Conservation (phyloP, 2,329 filamentous ascomycete species). For the Diaporthe sp. region DNA sequence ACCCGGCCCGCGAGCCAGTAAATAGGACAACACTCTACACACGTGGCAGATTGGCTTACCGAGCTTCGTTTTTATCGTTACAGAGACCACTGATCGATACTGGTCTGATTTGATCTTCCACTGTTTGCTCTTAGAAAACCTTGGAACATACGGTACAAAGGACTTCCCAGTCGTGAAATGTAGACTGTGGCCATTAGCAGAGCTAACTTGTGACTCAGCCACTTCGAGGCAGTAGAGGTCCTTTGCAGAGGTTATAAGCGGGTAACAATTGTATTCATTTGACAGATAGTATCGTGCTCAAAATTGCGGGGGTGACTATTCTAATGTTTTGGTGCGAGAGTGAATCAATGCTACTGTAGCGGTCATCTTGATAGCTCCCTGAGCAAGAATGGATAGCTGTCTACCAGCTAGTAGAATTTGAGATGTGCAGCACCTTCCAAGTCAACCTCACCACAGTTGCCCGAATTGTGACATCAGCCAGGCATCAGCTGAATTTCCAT, state of each 20-base stretch:
- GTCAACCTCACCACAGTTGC: background rate
- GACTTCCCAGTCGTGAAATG: constrained; percentile 19
- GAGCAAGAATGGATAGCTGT: background rate
- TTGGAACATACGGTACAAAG: no score
- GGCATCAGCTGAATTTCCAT: background rate
- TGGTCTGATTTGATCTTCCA: background rate
- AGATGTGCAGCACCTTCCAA: constrained; percentile 6
- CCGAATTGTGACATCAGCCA: background rate
- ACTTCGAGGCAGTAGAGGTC: background rate
- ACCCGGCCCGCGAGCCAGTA: background rate
- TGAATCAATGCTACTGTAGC: no score
- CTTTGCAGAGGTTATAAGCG: background rate
- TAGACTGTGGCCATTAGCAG: background rate
- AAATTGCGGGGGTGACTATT: no score
- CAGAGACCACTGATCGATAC: background rate
- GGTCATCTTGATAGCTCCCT: background rate
- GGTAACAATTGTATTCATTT: background rate
- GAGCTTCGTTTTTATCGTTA: background rate
- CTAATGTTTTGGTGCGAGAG: background rate
- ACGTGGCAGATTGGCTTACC: background rate
- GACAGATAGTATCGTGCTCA: background rate
- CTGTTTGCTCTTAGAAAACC: background rate
- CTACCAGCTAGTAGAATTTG: background rate
- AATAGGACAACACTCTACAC: background rate
- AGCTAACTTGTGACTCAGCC: background rate